Conservation (phyloP, 768 basidiomycete species). For the Stropharia rugosoannulata region DNA sequence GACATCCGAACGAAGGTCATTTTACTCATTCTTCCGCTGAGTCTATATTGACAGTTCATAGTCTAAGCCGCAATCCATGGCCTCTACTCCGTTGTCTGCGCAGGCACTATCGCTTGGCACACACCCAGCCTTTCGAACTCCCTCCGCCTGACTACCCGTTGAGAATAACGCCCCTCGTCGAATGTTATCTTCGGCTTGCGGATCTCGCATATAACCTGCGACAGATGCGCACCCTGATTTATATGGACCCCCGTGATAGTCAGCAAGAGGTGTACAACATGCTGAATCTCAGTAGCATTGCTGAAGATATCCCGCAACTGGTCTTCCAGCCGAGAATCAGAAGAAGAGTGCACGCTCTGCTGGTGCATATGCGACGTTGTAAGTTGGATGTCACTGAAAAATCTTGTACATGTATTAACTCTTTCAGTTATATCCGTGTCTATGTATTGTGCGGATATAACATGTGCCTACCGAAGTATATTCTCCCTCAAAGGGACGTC, state of each 20-base stretch:
- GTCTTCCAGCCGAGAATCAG: constrained; percentile 2
- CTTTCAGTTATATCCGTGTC: not conserved
- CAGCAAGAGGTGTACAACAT: not conserved
- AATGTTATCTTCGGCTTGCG: constrained; percentile 1
- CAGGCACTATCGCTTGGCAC: constrained; percentile 4
- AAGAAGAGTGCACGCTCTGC: not conserved
- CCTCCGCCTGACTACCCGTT: not conserved
- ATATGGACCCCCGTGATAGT: not conserved
- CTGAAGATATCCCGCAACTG: constrained; percentile 1
- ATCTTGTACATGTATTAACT: not conserved
- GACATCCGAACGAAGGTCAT: constrained; percentile 1
- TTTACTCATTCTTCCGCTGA: not conserved
- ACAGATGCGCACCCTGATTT: not conserved
- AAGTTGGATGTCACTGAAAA: not conserved
- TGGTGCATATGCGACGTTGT: constrained; percentile 5
- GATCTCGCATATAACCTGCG: not conserved
- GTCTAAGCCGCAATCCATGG: constrained; percentile 4
- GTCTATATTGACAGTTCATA: not conserved
- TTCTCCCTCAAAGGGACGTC: constrained; percentile 3
- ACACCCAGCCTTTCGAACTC: constrained; percentile 2
- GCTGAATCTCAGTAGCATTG: not conserved
- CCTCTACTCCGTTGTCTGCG: constrained; percentile 5
- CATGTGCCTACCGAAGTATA: not conserved
- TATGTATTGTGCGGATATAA: constrained; percentile 6
- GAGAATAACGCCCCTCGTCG: constrained; percentile 6